Evolutionary conservation across 2,329 filamentous ascomycete genomes (phyloP).

Genomic region (Nigrospora sphaerica): DNA sequence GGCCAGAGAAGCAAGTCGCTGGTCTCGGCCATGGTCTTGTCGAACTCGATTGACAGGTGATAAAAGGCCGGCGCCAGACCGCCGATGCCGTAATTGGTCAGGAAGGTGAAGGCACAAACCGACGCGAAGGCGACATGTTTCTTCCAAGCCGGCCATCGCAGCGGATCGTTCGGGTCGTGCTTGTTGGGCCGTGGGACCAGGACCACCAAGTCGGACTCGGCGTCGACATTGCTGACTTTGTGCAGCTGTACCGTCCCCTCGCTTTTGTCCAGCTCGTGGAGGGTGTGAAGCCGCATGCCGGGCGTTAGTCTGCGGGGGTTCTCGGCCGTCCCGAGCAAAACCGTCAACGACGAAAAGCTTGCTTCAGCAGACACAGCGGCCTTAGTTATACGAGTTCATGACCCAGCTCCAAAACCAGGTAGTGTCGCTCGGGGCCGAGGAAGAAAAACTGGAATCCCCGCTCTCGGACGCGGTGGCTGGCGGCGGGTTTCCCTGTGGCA

Average conservation of each 20-base stretch:
- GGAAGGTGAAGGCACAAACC: slow-evolving; percentile 37
- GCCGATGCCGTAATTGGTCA: slow-evolving; percentile 36
- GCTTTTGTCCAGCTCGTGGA: slow-evolving; percentile 3
- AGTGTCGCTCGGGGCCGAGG: slow-evolving; percentile 1
- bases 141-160: slow-evolving; percentile 36
- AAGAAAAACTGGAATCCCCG: neutral
- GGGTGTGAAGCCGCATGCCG: slow-evolving; percentile 2
- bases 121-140: slow-evolving; percentile 33
- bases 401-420: slow-evolving; percentile 16
- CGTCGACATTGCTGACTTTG: slow-evolving; percentile 2
- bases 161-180: slow-evolving; percentile 38
- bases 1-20: slow-evolving; percentile 34
- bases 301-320: too few relatives aligned
- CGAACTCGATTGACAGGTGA: slow-evolving; percentile 31
- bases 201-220: slow-evolving; percentile 16
- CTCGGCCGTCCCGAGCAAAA: neutral
- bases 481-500: slow-evolving; percentile 1
- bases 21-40: slow-evolving; percentile 31
- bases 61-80: slow-evolving; percentile 38
- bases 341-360: neutral
- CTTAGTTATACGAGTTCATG: slow-evolving; percentile 8
- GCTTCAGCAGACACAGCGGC: neutral
- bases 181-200: slow-evolving; percentile 34
- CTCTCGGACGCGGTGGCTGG: neutral
- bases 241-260: slow-evolving; percentile 38